Evolutionary conservation across 495 filamentous ascomycete genomes (phyloP).

Genomic region (Chaetomium fimeti): DNA sequence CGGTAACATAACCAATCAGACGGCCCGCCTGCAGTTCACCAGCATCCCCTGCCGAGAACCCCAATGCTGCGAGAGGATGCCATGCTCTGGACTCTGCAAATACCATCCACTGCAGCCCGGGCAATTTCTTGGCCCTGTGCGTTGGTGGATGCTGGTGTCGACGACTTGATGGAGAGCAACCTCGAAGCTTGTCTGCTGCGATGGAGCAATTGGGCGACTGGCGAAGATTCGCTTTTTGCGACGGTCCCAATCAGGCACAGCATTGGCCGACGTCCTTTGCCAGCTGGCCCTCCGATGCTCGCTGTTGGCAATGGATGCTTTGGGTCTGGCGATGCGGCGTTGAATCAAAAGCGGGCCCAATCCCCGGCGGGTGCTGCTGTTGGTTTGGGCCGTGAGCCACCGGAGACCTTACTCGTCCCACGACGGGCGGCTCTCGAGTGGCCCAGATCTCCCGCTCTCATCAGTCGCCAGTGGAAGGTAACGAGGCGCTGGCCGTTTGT

Average conservation of each 20-base stretch:
- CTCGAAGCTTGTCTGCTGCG: background rate
- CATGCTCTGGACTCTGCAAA: slow-evolving; percentile 9
- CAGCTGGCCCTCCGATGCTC: background rate
- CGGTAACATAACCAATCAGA: slow-evolving; percentile 47
- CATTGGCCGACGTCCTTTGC: background rate
- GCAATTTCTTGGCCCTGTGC: background rate
- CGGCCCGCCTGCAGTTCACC: slow-evolving; percentile 22
- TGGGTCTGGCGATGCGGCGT: background rate
- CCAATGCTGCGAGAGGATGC: slow-evolving; percentile 17
- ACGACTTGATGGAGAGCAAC: background rate
- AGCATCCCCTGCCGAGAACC: slow-evolving; percentile 27
- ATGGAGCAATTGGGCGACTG: background rate
- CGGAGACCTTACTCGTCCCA: background rate
- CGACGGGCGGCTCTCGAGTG: background rate
- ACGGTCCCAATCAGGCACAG: background rate
- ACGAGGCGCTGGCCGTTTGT: background rate
- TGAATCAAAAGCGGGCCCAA: background rate
- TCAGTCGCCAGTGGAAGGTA: background rate
- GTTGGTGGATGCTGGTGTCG: background rate
- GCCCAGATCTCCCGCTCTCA: background rate
- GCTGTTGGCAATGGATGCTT: background rate
- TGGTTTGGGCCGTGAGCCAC: slow-evolving; percentile 15
- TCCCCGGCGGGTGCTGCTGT: background rate
- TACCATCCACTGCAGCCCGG: slow-evolving; percentile 12
- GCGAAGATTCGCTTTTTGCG: background rate